Percentiles rank a stretch among this genome's conserved stretches.
phyloP scores from a whole-genome alignment of 129 eudicot species.

The Scalesia atractyloides region DNA sequence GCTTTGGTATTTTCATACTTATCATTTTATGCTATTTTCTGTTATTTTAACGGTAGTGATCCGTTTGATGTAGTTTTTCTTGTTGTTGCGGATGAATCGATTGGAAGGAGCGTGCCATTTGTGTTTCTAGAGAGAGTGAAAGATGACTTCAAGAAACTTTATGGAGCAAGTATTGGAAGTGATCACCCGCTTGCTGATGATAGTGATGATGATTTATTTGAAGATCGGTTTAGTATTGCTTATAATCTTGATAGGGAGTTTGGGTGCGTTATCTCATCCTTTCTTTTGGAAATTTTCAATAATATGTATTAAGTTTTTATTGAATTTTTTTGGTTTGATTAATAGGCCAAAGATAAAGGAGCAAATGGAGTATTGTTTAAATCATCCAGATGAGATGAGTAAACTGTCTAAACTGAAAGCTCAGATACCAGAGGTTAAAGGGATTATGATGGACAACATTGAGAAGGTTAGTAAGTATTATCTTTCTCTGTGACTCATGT shows the following conservation, averaged over 20 bases:
- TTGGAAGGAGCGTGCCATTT: conserved; percentile 86
- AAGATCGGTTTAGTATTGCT: conserved; percentile 96
- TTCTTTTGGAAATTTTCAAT: neutral
- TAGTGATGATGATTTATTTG: conserved; percentile 84
- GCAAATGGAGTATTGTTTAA: conserved; percentile 96
- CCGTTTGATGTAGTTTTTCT: conserved; percentile 67
- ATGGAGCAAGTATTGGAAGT: conserved; percentile 75
- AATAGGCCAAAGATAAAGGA: conserved; percentile 90
- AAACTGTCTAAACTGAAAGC: conserved; percentile 92
- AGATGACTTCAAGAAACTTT: conserved; percentile 79
- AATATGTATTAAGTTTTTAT: neutral
- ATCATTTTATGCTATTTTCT: neutral
- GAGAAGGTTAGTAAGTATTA: conserved; percentile 64
- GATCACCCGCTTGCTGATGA: conserved; percentile 88
- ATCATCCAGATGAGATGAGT: conserved; percentile 95
- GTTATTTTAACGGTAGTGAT: neutral
- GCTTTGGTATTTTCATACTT: conserved; percentile 97
- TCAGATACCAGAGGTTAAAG: conserved; percentile 96
- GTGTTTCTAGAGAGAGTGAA: conserved; percentile 95
- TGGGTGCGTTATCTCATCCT: conserved; percentile 59
- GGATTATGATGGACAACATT: conserved; percentile 99
- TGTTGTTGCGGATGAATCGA: conserved; percentile 91
- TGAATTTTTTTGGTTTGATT: conserved; percentile 18
- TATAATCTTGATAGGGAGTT: conserved; percentile 98
- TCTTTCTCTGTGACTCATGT: neutral